Conservation (phyloP, 768 basidiomycete genomes). For the Leccinum imitatum region DNA sequence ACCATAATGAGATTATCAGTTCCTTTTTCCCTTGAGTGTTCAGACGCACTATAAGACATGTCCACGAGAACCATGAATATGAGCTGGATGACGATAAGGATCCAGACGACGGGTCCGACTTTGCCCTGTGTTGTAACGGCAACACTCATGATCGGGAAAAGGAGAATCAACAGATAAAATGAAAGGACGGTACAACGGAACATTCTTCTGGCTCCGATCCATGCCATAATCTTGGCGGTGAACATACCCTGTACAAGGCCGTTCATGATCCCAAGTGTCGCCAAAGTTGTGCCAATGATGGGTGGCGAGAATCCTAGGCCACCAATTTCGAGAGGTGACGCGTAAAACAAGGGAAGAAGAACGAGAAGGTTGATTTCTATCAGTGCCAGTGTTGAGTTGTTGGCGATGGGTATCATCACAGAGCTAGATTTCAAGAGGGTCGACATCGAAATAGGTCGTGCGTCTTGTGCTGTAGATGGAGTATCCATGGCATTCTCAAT, state of each 20-base stretch:
- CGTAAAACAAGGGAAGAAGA: slow-evolving; percentile 46
- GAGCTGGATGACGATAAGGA: slow-evolving; percentile 32
- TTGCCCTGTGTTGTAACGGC: slow-evolving; percentile 33
- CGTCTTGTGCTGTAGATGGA: neutral
- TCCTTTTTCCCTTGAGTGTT: neutral
- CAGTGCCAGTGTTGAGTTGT: slow-evolving; percentile 43
- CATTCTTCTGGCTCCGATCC: slow-evolving; percentile 41
- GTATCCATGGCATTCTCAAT: neutral
- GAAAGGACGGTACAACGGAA: slow-evolving; percentile 39
- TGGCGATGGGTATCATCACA: slow-evolving; percentile 42
- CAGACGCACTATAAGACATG: slow-evolving; percentile 40
- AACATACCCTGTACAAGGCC: slow-evolving; percentile 42
- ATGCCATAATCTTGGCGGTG: slow-evolving; percentile 39
- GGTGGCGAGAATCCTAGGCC: slow-evolving; percentile 43
- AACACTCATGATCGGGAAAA: slow-evolving; percentile 49
- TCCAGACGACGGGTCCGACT: slow-evolving; percentile 37
- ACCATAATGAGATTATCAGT: slow-evolving; percentile 1
- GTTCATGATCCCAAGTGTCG: slow-evolving; percentile 36
- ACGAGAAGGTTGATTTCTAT: slow-evolving; percentile 40
- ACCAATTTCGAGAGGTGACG: slow-evolving; percentile 42
- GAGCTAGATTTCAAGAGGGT: slow-evolving; percentile 26
- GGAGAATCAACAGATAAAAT: slow-evolving; percentile 38
- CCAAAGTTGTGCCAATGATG: slow-evolving; percentile 41
- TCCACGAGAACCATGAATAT: slow-evolving; percentile 36
- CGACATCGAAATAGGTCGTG: slow-evolving; percentile 32